Evolutionary conservation across 176 grass and related monocot species (phyloP), one percentile per base, ranked within the genome.

Genomic region (Rhynchospora tenuis): DNA sequence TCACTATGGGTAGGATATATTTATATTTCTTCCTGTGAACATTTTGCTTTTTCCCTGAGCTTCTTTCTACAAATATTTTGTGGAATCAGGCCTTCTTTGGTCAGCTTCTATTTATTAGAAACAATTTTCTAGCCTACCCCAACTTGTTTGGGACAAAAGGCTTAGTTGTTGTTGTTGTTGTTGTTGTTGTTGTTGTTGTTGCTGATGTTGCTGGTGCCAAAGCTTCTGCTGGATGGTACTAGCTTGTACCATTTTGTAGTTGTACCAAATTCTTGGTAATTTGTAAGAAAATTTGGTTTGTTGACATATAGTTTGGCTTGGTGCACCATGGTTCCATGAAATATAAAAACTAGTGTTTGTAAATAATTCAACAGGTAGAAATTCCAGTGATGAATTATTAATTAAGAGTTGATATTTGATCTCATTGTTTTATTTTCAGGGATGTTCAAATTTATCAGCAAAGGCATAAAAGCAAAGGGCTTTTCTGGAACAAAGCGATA

Each of bases 381-480:
- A 54, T 46, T 29, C 42, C 6, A 57, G 46, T 64, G 27, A 83
- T 83, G 17, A 48, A 16, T 64, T 26, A 70, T 70, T 13, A 57
- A n/a, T 72, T 58, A 52, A 73, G 38, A 71, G 7, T 73, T 55
- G 22, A 55, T 83, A 9, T 11, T 84, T 73, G n/a, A 52, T 57
- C 47, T 3, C 9, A n/a, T 15, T 61, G n/a, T 73, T 42, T 42
- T 84, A 23, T 75, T 75, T 70, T 79, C 83, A 95, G 93, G 93
- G 67, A 96, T 96, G 93, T 96, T 96, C 88, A 96, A 96, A 83
- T 96, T 93, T 89, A 93, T 96, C 88, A 96, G 93, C 82, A 89
- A 96, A 85, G 87, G 92, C 83, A 93, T 96, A 45, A 89, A 96
- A 90, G 86, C 88, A 1, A 91, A 88, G 10, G 89, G 89, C 23